A percentile compares a stretch with the other conserved stretches of the same genome.
Evolutionary conservation across 176 grass and related monocot species (phyloP).

Genomic region (Lolium rigidum): DNA sequence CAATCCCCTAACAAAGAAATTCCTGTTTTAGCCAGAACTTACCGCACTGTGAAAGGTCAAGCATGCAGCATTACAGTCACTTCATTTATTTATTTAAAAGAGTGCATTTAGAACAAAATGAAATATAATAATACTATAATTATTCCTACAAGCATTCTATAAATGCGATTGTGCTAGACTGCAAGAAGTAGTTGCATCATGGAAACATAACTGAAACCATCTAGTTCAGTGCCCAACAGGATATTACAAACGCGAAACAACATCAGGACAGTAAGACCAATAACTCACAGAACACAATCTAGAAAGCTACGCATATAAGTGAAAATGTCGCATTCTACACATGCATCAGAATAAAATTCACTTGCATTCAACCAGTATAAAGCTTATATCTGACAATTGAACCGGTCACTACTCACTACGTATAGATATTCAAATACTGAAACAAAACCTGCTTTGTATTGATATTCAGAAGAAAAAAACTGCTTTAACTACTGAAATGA

Average conservation of each 20-base stretch:
- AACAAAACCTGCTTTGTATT: not conserved
- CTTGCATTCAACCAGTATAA: not conserved
- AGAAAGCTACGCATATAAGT: not conserved
- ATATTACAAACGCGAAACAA: not conserved
- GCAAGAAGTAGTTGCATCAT: no score
- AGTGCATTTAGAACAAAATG: not conserved
- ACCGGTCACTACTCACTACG: no score
- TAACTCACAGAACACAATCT: slow-evolving; percentile 6
- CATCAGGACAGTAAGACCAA: not conserved
- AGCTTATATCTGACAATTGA: no score
- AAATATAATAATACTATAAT: not conserved
- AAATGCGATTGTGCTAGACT: no score
- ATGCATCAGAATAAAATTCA: slow-evolving; percentile 7
- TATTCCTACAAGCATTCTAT: no score
- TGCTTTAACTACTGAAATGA: not conserved
- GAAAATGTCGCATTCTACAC: not conserved
- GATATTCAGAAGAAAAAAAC: not conserved
- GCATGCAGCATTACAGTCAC: not conserved
- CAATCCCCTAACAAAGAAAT: not conserved
- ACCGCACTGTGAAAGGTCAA: not conserved
- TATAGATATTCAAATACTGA: not conserved
- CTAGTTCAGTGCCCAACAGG: not conserved
- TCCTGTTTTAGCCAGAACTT: slow-evolving; percentile 3
- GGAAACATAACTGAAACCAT: not conserved
- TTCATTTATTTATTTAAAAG: not conserved